Base-by-base conservation (phyloP, 208 protist genomes). In the Borovskyia barvae region DNA sequence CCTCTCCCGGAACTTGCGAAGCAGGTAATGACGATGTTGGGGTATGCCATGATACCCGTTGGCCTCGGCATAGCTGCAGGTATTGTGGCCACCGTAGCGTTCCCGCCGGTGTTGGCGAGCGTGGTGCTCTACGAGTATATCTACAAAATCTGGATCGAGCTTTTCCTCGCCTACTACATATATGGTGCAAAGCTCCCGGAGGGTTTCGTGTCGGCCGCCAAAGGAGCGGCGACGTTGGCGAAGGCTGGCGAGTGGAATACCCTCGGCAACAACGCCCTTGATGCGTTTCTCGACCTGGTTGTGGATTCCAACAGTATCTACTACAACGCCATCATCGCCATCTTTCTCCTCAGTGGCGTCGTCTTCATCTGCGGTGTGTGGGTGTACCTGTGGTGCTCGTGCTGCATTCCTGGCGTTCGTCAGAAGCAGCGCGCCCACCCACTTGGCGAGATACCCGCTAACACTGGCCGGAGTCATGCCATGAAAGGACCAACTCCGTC, bases 101-200 rank as follows among this genome's bases (percentile, higher is more conserved):
- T 58, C 22, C 78, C 85, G 11, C 61, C 78, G 20, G 22, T 88
- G 19, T 22, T 82, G 20, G 39, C 67, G 11, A 67, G 49, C 6
- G 29, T 85, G 29, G 3, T 86, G 12, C 12, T 76, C 0, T 72
- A 73, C 32, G 29, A 82, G 40, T 59, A 68, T 51, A 24, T 93
- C 3, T 89, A 79, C 66, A 75, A 82, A 24, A 48, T 90, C 26
- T 90, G 80, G 83, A 26, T 62, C 28, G 60, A 78, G 47, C 64
- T 90, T 8, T 90, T 93, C 39, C 30, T 90, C 29, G 45, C 80
- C 48, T 80, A 84, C 55, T 80, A 85, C 69, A 65, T 57, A 37
- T 90, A 77, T 54, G 81, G 71, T 3, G 36, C 75, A 15, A 72
- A 59, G 17, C 46, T 73, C 39, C 68, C 69, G 2, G 48, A 68